phyloP scores from a whole-genome alignment of 2,329 filamentous ascomycete genomes.

The Didymella glomerata region DNA sequence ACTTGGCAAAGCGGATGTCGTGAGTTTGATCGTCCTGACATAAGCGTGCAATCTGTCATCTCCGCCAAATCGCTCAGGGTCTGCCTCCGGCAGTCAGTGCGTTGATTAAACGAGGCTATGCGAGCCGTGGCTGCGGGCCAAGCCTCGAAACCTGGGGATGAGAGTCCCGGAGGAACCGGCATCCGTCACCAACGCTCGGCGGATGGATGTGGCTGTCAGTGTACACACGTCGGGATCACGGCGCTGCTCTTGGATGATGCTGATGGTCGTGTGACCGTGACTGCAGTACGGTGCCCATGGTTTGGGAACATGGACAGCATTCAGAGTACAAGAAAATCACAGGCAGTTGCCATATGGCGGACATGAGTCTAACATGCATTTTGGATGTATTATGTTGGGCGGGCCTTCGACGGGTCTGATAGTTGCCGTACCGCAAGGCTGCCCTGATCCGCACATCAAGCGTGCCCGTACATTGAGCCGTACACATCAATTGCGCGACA shows the following conservation, averaged over 20 bases:
- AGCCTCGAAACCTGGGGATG: constrained; percentile 13
- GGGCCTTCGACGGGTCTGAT: not conserved
- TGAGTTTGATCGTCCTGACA: constrained; percentile 2
- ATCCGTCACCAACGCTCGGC: constrained; percentile 1
- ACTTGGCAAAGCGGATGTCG: not conserved
- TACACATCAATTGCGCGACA: not conserved
- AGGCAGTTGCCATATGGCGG: not conserved
- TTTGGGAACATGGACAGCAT: not conserved
- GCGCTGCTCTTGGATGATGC: not conserved
- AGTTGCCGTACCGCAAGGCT: not conserved
- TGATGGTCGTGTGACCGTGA: constrained; percentile 1
- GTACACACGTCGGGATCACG: not conserved
- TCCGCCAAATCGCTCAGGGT: not conserved
- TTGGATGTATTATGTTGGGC: not conserved
- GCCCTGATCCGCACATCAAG: not conserved
- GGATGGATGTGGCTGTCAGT: not conserved
- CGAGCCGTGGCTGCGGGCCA: not conserved
- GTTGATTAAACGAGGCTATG: constrained; percentile 1
- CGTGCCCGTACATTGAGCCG: not conserved
- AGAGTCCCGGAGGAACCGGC: constrained; percentile 3
- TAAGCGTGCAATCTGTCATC: constrained; percentile 12
- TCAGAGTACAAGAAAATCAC: not conserved
- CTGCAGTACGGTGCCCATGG: not conserved
- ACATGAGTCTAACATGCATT: not conserved
- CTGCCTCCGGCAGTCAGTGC: not conserved